A percentile compares a stretch with the other conserved stretches of the same genome.
Conservation (phyloP, 768 basidiomycete genomes). For the Gloeostereum incarnatum region DNA sequence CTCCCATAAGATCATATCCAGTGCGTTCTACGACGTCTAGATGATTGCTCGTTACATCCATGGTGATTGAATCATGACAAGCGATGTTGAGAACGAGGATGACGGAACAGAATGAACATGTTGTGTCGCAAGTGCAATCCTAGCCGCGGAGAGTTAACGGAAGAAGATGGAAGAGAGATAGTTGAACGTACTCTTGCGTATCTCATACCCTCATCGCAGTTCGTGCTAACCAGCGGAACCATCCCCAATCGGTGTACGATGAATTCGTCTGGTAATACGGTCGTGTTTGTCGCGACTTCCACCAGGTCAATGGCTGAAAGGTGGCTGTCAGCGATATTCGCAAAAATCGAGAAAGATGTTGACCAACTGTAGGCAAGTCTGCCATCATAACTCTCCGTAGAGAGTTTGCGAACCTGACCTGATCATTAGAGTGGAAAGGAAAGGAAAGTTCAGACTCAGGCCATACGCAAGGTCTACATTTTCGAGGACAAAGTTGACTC, state of each 20-base stretch:
- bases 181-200: slow-evolving; percentile 59
- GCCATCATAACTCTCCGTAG: slow-evolving; percentile 91
- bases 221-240: slow-evolving; percentile 81
- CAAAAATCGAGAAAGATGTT: slow-evolving; percentile 18
- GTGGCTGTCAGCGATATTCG: neutral
- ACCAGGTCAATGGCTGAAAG: slow-evolving; percentile 90
- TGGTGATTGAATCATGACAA: slow-evolving; percentile 62
- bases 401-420: slow-evolving; percentile 85
- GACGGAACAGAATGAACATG: slow-evolving; percentile 83
- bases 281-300: slow-evolving; percentile 83
- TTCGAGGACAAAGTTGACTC: slow-evolving; percentile 86
- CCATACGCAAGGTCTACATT: slow-evolving; percentile 94
- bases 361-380: slow-evolving; percentile 92
- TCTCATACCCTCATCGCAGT: slow-evolving; percentile 83
- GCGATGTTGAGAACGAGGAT: slow-evolving; percentile 68
- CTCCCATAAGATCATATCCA: slow-evolving; percentile 16
- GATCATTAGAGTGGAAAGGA: slow-evolving; percentile 7
- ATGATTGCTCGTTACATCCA: slow-evolving; percentile 83
- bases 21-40: slow-evolving; percentile 51
- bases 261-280: slow-evolving; percentile 94
- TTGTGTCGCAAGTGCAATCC: slow-evolving; percentile 88
- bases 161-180: slow-evolving; percentile 2
- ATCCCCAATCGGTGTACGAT: slow-evolving; percentile 94
- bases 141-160: slow-evolving; percentile 18
- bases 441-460: slow-evolving; percentile 3